Evolutionary conservation across 2,329 filamentous ascomycete species (phyloP).

Genomic region (Corinectria fuckeliana): DNA sequence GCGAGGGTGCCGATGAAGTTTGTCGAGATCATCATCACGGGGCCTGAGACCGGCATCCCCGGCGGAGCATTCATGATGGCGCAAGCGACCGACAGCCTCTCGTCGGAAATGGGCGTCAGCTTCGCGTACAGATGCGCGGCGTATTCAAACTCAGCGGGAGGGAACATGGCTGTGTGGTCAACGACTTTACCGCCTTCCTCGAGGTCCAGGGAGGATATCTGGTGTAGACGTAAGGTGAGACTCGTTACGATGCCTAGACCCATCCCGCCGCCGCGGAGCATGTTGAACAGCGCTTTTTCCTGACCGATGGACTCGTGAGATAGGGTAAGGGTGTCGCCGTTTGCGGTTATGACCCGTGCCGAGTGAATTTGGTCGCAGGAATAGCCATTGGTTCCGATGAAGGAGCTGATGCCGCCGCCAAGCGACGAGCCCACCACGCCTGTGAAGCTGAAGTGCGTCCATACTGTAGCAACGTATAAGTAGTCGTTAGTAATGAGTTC

Average conservation of each 20-base stretch:
- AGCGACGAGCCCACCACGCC: neutral
- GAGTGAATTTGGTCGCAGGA: neutral
- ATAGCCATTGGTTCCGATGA: neutral
- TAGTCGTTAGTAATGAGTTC: neutral
- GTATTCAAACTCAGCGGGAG: neutral
- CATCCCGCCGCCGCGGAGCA: neutral
- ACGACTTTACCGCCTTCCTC: neutral
- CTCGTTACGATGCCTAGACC: neutral
- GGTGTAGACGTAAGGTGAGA: neutral
- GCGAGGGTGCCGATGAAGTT: neutral
- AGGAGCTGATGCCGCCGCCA: neutral
- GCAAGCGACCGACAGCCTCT: neutral
- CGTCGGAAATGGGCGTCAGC: neutral
- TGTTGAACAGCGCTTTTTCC: neutral
- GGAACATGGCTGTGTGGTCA: neutral
- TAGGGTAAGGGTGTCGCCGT: neutral
- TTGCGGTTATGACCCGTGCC: neutral
- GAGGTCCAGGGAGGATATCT: neutral
- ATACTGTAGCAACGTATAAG: too few species aligned
- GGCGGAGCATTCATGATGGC: neutral
- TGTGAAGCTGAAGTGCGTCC: neutral
- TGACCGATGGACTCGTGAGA: neutral
- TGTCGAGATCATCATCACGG: neutral
- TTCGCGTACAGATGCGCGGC: neutral
- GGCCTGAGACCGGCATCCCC: neutral